Percentiles rank a stretch among this genome's conserved stretches.
phyloP scores from a whole-genome alignment of 345 rosid species.

The Populus simonii region DNA sequence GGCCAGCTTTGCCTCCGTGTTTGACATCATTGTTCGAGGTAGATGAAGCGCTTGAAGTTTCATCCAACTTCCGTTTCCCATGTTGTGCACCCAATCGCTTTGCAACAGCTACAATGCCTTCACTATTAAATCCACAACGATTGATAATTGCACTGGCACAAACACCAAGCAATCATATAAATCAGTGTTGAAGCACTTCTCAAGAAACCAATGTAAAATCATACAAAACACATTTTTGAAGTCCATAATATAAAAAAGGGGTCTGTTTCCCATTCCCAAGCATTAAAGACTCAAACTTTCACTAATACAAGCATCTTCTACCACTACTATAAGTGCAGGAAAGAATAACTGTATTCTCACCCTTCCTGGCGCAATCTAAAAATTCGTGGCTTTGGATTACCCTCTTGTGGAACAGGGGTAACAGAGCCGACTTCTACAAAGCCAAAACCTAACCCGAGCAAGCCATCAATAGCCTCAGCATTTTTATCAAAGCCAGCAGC shows the following conservation, averaged over 20 bases:
- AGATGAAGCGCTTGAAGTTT: slow-evolving; percentile 67
- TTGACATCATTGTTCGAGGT: slow-evolving; percentile 49
- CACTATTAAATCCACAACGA: slow-evolving; percentile 93
- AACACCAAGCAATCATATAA: slow-evolving; percentile 12
- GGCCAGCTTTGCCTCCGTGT: slow-evolving; percentile 97
- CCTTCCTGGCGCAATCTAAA: slow-evolving; percentile 81
- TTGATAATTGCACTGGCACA: slow-evolving; percentile 84
- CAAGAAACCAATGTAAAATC: slow-evolving; percentile 3
- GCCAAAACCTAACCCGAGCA: slow-evolving; percentile 88
- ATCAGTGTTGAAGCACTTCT: slow-evolving; percentile 1
- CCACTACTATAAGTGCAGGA: background rate
- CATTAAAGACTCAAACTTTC: background rate
- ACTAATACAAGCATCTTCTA: background rate
- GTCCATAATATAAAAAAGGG: background rate
- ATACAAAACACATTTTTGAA: background rate
- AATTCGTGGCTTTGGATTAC: slow-evolving; percentile 87
- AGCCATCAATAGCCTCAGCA: slow-evolving; percentile 92
- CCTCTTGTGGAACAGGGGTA: slow-evolving; percentile 95
- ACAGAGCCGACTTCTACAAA: slow-evolving; percentile 98
- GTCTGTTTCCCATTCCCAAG: background rate
- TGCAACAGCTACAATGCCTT: slow-evolving; percentile 94
- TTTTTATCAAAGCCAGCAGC: slow-evolving; percentile 99
- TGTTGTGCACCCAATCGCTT: slow-evolving; percentile 96
- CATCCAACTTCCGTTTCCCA: slow-evolving; percentile 89
- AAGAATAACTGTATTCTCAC: slow-evolving; percentile 36